Evolutionary conservation across 768 basidiomycete species (phyloP).

Genomic region (Phylloporus scabripes): DNA sequence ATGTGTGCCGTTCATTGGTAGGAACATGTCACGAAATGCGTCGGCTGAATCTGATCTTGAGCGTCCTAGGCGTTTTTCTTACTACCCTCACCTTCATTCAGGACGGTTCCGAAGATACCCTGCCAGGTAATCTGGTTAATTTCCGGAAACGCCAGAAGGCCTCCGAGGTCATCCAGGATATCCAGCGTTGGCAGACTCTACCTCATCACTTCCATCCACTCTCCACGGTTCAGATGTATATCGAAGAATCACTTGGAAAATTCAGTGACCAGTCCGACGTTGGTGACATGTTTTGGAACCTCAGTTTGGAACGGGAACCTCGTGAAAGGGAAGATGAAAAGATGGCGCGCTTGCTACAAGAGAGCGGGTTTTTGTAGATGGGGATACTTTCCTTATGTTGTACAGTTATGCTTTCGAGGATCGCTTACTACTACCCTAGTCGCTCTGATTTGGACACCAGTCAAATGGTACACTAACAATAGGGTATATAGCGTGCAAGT

Average conservation of each 20-base stretch:
- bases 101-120: slow-evolving; percentile 86
- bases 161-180: slow-evolving; percentile 95
- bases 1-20: slow-evolving; percentile 96
- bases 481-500: neutral
- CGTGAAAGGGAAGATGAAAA: slow-evolving; percentile 95
- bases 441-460: neutral
- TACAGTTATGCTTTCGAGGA: slow-evolving; percentile 16
- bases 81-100: slow-evolving; percentile 97
- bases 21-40: slow-evolving; percentile 16
- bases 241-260: slow-evolving; percentile 73
- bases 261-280: slow-evolving; percentile 63
- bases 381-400: slow-evolving; percentile 11
- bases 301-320: slow-evolving; percentile 85
- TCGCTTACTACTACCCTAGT: slow-evolving; percentile 13
- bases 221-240: slow-evolving; percentile 60
- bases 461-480: neutral
- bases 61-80: slow-evolving; percentile 77
- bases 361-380: slow-evolving; percentile 74
- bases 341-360: slow-evolving; percentile 86
- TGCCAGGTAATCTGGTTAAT: slow-evolving; percentile 79
- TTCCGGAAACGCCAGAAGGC: slow-evolving; percentile 94
- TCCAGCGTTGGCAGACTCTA: slow-evolving; percentile 91
- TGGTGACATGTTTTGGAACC: slow-evolving; percentile 76
- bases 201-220: slow-evolving; percentile 82
- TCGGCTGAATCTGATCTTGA: slow-evolving; percentile 1